phyloP scores from a whole-genome alignment of 2,329 filamentous ascomycete genomes.

The Fusarium nematophilum region DNA sequence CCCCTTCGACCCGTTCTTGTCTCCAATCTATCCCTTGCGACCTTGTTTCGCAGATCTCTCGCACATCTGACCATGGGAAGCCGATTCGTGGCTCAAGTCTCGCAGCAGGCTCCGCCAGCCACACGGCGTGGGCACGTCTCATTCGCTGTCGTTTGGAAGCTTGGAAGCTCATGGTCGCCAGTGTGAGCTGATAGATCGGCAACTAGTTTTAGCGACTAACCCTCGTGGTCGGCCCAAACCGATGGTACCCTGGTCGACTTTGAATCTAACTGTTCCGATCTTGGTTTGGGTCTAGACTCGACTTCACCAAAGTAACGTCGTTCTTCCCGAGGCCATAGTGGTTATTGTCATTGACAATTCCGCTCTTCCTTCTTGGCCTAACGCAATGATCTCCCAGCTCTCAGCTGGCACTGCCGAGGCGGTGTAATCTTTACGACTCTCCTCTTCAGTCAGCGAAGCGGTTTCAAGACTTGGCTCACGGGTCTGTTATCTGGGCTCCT shows the following conservation, averaged over 20 bases:
- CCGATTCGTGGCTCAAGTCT: constrained; percentile 10
- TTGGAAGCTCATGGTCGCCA: constrained; percentile 29
- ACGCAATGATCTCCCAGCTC: constrained; percentile 10
- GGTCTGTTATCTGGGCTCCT: too few relatives aligned
- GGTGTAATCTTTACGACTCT: constrained; percentile 1
- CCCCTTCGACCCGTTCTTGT: not conserved
- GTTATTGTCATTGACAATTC: constrained; percentile 22
- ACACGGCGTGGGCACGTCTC: constrained; percentile 13
- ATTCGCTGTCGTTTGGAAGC: constrained; percentile 27
- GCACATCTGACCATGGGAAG: not conserved
- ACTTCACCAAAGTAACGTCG: constrained; percentile 17
- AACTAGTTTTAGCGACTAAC: constrained; percentile 41
- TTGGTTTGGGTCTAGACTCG: constrained; percentile 39
- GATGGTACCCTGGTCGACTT: constrained; percentile 38
- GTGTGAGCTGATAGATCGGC: constrained; percentile 42
- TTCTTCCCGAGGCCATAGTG: constrained; percentile 6
- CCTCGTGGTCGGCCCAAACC: constrained; percentile 43
- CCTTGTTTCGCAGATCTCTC: constrained; percentile 26
- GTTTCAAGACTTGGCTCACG: too few relatives aligned
- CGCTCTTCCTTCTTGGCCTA: constrained; percentile 17
- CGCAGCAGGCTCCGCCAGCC: constrained; percentile 26
- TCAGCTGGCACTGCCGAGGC: constrained; percentile 5
- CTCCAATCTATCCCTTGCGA: constrained; percentile 3
- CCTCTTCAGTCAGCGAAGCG: not conserved
- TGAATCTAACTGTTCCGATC: constrained; percentile 44